These are phyloP conservation scores for Heliosperma pusillum DNA, from an alignment of 148 eudicot species.

Conservation along the genomic window DNA sequence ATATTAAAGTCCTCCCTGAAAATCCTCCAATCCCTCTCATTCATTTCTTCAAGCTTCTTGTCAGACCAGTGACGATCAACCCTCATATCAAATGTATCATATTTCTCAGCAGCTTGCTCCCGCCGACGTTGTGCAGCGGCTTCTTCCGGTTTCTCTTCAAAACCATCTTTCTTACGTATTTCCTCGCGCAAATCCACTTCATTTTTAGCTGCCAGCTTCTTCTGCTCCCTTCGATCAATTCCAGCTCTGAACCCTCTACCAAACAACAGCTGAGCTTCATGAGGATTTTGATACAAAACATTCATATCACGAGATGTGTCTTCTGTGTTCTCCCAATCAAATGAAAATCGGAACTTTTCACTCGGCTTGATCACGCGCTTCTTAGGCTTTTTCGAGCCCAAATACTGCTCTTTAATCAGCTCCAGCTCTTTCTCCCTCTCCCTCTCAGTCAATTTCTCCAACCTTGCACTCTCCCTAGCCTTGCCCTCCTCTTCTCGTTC, in stretches of 20 bases:
- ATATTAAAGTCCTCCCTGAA: constrained; percentile 79
- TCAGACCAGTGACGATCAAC: constrained; percentile 64
- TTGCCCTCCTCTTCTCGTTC: constrained; percentile 69
- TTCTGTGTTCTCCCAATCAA: constrained; percentile 74
- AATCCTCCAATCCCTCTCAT: constrained; percentile 87
- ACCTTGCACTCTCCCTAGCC: constrained; percentile 55
- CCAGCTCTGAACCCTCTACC: constrained; percentile 48
- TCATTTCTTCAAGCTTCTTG: constrained; percentile 59
- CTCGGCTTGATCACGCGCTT: constrained; percentile 75
- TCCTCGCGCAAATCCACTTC: constrained; percentile 41
- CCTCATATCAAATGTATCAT: constrained; percentile 59
- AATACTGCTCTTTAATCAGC: constrained; percentile 74
- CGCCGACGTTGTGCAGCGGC: constrained; percentile 48
- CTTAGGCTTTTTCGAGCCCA: constrained; percentile 76
- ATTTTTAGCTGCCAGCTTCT: constrained; percentile 42
- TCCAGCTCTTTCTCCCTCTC: constrained; percentile 73
- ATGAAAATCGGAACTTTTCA: constrained; percentile 73
- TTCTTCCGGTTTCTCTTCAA: constrained; percentile 36
- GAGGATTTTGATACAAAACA: constrained; percentile 56
- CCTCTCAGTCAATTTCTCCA: constrained; percentile 64
- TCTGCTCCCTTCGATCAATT: constrained; percentile 47
- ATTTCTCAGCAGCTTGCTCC: constrained; percentile 58
- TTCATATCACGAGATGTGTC: constrained; percentile 85
- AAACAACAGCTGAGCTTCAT: constrained; percentile 56
- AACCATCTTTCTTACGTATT: constrained; percentile 37